Base-by-base conservation (phyloP, 768 basidiomycete genomes). In the Pleurotus eryngii region DNA sequence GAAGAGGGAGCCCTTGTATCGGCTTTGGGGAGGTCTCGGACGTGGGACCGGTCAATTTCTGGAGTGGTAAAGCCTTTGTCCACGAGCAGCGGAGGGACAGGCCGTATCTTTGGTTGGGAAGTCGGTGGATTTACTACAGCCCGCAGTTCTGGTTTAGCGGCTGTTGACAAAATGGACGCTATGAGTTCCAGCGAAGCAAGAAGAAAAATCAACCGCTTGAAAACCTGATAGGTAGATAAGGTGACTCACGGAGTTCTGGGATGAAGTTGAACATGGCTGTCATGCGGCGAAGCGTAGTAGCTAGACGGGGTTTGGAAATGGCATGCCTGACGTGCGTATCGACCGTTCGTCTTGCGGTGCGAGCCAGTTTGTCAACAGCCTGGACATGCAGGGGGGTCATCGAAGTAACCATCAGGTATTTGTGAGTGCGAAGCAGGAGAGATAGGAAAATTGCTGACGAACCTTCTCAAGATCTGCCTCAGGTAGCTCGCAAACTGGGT, bases 281-380 rank as follows among this genome's bases (percentile, higher is more conserved):
- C 73, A 89, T 81, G 53, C 90, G 85, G 59, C 81, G 80, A 43
- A 92, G 74, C 14, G 82, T 77, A 35, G 86, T 88, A 35, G 87
- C 81, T 35, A 85, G 67, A 56, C 86, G 83, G 37, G 89, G 87
- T 64, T 81, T 86, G 26, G 85, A 82, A 61, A 92, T 69, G 3
- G 82, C 82, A 72, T 88, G 85, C 69, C 81, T 86, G 60, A 90
- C 74, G 69, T 90, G 87, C 37, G 81, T 89, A 67, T 87, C 89
- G 12, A 82, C 64, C 20, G 82, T 80, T 62, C 88, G 79, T 54
- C 89, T 80, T 37, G 86, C 87, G 1, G 83, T 85, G 48, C 85
- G 81, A 40, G 84, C 89, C 46, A 85, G 67, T 65, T 84, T 87
- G 69, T 92, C 90, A 7, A 87, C 74, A 24, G 82, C 76, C 90